Percentiles rank a stretch among this genome's conserved stretches.
phyloP scores from a whole-genome alignment of 257 asterid species.

The Leptodermis oblonga region DNA sequence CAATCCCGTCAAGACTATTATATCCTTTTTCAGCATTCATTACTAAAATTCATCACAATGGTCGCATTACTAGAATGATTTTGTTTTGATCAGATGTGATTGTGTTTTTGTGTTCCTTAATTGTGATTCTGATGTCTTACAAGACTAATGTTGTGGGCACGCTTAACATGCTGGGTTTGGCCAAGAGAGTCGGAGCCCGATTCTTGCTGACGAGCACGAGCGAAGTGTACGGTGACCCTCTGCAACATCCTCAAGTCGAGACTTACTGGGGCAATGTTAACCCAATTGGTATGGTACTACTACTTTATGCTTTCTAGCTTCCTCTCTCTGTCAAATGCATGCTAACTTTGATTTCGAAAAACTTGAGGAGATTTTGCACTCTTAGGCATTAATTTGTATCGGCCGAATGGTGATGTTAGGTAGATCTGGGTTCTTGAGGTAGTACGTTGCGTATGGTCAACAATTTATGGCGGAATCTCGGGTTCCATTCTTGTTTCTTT shows the following conservation, averaged over 20 bases:
- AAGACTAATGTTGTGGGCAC: constrained; percentile 99
- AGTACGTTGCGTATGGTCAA: neutral
- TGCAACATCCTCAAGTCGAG: constrained; percentile 91
- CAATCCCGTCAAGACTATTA: constrained; percentile 93
- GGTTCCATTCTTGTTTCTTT: neutral
- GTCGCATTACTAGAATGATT: neutral
- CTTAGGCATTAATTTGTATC: neutral
- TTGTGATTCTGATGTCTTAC: constrained; percentile 26
- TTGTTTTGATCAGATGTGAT: neutral
- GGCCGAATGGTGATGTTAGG: neutral
- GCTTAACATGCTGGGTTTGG: constrained; percentile 96
- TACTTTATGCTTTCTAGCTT: neutral
- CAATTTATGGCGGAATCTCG: neutral
- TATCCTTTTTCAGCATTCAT: constrained; percentile 46
- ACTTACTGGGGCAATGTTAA: constrained; percentile 99
- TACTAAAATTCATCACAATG: neutral
- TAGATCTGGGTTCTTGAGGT: constrained; percentile 5
- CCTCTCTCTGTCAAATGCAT: neutral
- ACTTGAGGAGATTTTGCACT: neutral
- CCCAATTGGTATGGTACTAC: constrained; percentile 66
- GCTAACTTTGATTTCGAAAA: too few relatives aligned
- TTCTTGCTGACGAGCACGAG: constrained; percentile 98
- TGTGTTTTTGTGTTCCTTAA: constrained; percentile 27
- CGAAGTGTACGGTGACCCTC: constrained; percentile 94
- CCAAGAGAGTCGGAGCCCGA: constrained; percentile 96